Evolutionary conservation across 805 yeast genomes (phyloP).

Genomic region (Brettanomyces nanus): DNA sequence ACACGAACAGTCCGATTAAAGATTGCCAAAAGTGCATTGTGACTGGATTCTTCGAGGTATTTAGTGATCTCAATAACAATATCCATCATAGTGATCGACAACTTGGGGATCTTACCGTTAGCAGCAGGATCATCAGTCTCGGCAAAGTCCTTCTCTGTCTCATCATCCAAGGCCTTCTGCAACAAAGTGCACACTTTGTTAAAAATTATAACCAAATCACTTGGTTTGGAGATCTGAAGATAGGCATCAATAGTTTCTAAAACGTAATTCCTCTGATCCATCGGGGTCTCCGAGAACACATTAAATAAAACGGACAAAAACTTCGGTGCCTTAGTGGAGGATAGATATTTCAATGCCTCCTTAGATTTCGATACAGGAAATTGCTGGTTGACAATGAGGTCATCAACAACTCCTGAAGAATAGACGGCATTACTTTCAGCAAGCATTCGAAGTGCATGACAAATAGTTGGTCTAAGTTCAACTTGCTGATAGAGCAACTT

Average conservation of each 20-base stretch:
- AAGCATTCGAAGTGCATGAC: conserved; percentile 69
- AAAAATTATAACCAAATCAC: conserved; percentile 68
- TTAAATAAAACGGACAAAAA: conserved; percentile 82
- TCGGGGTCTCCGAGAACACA: conserved; percentile 81
- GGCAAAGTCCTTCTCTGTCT: conserved; percentile 27
- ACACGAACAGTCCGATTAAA: conserved; percentile 59
- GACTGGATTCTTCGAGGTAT: conserved; percentile 64
- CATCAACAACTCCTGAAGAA: conserved; percentile 50
- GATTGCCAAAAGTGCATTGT: conserved; percentile 69
- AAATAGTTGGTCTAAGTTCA: conserved; percentile 69
- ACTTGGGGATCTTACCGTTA: conserved; percentile 34
- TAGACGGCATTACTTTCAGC: conserved; percentile 71
- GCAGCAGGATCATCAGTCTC: conserved; percentile 27
- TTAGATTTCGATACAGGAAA: conserved; percentile 51
- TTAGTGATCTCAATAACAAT: conserved; percentile 80
- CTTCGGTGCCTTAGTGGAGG: conserved; percentile 56
- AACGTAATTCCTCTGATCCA: conserved; percentile 76
- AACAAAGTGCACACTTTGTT: conserved; percentile 77
- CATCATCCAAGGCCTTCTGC: conserved; percentile 64
- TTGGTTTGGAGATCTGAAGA: conserved; percentile 57
- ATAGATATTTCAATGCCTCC: conserved; percentile 52
- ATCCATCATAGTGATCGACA: conserved; percentile 85
- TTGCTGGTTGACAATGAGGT: conserved; percentile 50
- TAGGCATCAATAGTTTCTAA: conserved; percentile 81
- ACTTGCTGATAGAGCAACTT: conserved; percentile 66